Conservation (phyloP, 768 basidiomycete genomes). For the Lactarius hengduanensis region DNA sequence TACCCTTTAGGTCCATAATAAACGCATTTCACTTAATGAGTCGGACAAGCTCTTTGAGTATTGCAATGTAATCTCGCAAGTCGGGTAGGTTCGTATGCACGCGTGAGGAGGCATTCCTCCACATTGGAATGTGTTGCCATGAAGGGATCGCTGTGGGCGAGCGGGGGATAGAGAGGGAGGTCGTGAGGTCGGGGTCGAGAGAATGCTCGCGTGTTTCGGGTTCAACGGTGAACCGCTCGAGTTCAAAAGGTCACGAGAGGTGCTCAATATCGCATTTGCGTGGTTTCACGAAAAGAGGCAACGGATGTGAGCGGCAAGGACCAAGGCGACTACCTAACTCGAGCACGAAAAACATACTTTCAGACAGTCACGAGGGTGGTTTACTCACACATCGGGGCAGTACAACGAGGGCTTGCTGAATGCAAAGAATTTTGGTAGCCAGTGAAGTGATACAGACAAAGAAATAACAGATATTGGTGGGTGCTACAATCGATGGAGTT, state of each 20-base stretch:
- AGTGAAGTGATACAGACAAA: slow-evolving; percentile 22
- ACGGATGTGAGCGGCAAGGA: too few relatives aligned
- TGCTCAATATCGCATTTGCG: slow-evolving; percentile 1
- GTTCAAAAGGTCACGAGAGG: slow-evolving; percentile 53
- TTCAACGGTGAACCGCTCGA: slow-evolving; percentile 72
- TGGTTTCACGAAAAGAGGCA: too few relatives aligned
- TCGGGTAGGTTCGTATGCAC: slow-evolving; percentile 77
- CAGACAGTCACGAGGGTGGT: too few relatives aligned
- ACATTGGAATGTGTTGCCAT: slow-evolving; percentile 48
- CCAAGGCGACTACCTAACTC: too few relatives aligned
- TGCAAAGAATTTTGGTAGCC: slow-evolving; percentile 6
- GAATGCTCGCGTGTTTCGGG: slow-evolving; percentile 56
- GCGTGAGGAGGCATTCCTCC: slow-evolving; percentile 91
- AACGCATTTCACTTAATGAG: slow-evolving; percentile 99
- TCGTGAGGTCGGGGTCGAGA: slow-evolving; percentile 32
- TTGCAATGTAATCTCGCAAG: slow-evolving; percentile 58
- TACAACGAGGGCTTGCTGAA: background rate
- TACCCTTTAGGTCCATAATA: slow-evolving; percentile 82
- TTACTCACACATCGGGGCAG: background rate
- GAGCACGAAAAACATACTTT: too few relatives aligned
- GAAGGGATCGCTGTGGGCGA: slow-evolving; percentile 76
- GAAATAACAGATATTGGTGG: slow-evolving; percentile 23
- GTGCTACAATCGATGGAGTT: slow-evolving; percentile 19
- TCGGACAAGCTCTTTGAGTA: slow-evolving; percentile 89
- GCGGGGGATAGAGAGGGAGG: slow-evolving; percentile 40